Conservation (phyloP, 345 rosid genomes). For the Citrus hindsii region DNA sequence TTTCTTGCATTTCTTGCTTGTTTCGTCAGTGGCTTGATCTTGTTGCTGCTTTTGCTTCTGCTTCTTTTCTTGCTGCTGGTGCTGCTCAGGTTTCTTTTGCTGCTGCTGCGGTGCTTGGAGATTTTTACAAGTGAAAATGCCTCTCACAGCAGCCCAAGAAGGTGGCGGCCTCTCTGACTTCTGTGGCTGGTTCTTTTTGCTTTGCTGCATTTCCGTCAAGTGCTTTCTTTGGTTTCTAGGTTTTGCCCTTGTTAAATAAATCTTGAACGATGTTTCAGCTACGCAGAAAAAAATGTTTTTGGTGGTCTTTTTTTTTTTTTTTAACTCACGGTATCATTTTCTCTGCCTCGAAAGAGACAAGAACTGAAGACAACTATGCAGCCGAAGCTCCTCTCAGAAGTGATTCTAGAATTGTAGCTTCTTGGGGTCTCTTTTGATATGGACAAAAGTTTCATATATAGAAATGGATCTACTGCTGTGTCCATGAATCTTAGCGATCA, state of each 20-base stretch:
- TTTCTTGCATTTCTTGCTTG: constrained; percentile 59
- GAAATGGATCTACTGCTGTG: not conserved
- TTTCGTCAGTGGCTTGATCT: constrained; percentile 30
- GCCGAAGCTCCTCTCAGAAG: not conserved
- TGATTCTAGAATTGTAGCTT: constrained; percentile 6
- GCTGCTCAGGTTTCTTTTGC: constrained; percentile 9
- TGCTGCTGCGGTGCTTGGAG: constrained; percentile 27
- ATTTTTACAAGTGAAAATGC: constrained; percentile 47
- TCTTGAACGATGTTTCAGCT: not conserved
- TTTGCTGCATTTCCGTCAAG: constrained; percentile 30
- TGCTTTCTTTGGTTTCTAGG: constrained; percentile 30
- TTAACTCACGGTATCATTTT: not conserved
- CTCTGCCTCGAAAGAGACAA: not conserved
- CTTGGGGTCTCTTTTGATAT: not conserved
- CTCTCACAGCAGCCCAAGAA: constrained; percentile 54
- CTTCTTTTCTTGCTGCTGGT: constrained; percentile 4
- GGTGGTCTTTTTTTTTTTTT: not conserved
- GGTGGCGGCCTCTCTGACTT: constrained; percentile 37
- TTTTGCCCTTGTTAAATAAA: constrained; percentile 41
- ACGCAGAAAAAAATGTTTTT: not conserved
- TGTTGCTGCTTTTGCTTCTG: constrained; percentile 9
- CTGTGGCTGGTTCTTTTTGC: constrained; percentile 25
- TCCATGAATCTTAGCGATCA: not conserved
- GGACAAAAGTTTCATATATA: not conserved
- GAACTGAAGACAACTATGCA: constrained; percentile 9